Conservation (phyloP, 306 rosid genomes). For the Calophaca sinica region DNA sequence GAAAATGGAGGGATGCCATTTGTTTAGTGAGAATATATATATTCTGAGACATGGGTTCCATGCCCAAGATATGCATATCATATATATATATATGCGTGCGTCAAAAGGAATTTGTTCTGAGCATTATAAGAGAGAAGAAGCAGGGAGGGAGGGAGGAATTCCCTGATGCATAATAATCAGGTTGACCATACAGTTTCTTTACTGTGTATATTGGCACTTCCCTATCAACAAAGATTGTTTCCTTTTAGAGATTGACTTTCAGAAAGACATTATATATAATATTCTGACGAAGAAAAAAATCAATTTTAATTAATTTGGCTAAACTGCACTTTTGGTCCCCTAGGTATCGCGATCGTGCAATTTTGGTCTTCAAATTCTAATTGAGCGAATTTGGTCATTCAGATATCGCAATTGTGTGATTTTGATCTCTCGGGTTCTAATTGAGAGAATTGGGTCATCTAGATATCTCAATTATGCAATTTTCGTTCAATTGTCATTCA, state of each 20-base stretch:
- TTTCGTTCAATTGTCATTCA: too few relatives aligned
- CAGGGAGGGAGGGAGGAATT: background rate
- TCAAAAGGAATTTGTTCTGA: constrained; percentile 33
- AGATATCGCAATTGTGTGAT: too few relatives aligned
- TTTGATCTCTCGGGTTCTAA: too few relatives aligned
- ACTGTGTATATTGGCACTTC: background rate
- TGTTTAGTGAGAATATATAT: constrained; percentile 20
- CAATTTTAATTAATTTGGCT: too few relatives aligned
- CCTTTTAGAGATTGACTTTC: background rate
- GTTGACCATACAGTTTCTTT: constrained; percentile 12
- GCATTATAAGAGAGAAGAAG: background rate
- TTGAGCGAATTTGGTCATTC: too few relatives aligned
- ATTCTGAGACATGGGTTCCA: constrained; percentile 5
- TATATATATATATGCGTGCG: background rate
- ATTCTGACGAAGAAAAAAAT: background rate
- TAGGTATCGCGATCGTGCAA: too few relatives aligned
- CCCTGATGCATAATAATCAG: background rate
- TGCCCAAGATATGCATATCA: background rate
- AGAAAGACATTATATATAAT: background rate
- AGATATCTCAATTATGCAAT: too few relatives aligned
- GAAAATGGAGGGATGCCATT: constrained; percentile 30
- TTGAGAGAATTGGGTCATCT: too few relatives aligned
- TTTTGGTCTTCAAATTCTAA: too few relatives aligned
- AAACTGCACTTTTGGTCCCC: too few relatives aligned
- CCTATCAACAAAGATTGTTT: background rate